phyloP scores from a whole-genome alignment of 306 rosid genomes.

The Sindora glabra region DNA sequence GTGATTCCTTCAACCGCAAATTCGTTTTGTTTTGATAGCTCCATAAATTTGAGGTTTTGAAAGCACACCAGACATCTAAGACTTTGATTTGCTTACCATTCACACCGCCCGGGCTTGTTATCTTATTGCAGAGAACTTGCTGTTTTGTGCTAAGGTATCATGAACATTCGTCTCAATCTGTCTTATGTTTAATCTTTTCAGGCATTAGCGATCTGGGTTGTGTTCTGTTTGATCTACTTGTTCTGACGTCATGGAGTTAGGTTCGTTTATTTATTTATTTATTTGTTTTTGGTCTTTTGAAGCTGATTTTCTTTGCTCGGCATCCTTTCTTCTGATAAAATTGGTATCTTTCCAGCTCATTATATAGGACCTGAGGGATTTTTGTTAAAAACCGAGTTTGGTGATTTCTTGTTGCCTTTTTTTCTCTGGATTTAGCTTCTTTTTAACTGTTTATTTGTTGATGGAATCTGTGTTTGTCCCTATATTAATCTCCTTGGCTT shows the following conservation, averaged over 20 bases:
- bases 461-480: conserved; percentile 21
- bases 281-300: not conserved
- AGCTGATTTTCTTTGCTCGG: not conserved
- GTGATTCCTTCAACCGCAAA: conserved; percentile 23
- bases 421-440: not conserved
- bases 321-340: not conserved
- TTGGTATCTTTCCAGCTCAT: not conserved
- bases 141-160: conserved; percentile 25
- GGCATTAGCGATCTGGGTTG: conserved; percentile 18
- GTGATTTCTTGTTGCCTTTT: not conserved
- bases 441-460: not conserved
- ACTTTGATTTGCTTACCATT: not conserved
- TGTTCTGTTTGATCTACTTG: conserved; percentile 32
- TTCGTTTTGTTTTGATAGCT: conserved; percentile 15
- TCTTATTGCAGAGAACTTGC: conserved; percentile 2
- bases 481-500: conserved; percentile 13
- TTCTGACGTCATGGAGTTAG: conserved; percentile 11
- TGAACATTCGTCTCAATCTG: conserved; percentile 8
- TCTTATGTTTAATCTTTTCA: conserved; percentile 1
- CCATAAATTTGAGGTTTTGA: conserved; percentile 15
- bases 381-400: not conserved
- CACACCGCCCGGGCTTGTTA: not conserved
- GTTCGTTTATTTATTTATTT: not conserved
- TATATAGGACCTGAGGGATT: conserved; percentile 1
- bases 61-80: not conserved